phyloP scores from a whole-genome alignment of 2,329 filamentous ascomycete species.

The Lachnellula subtilissima region DNA sequence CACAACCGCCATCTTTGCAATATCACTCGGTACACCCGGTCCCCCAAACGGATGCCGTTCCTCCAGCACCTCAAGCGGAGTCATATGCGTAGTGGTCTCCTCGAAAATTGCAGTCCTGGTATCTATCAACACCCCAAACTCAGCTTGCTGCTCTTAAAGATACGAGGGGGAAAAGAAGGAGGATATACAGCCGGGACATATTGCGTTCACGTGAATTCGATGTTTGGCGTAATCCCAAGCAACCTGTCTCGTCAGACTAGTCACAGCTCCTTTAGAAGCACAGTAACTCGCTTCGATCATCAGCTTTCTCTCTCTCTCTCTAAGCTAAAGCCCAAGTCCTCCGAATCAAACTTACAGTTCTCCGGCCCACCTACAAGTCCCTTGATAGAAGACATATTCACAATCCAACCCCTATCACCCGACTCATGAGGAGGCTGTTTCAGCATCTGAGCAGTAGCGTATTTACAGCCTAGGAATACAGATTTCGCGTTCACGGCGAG shows the following conservation, averaged over 20 bases:
- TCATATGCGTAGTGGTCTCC: slow-evolving; percentile 1
- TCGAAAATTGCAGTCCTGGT: slow-evolving; percentile 13
- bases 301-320: not conserved
- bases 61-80: slow-evolving; percentile 1
- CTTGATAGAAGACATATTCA: slow-evolving; percentile 43
- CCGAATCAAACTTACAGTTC: slow-evolving; percentile 22
- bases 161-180: not conserved
- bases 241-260: slow-evolving; percentile 44
- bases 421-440: slow-evolving; percentile 37
- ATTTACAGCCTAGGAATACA: slow-evolving; percentile 41
- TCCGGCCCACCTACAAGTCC: slow-evolving; percentile 34
- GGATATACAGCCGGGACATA: slow-evolving; percentile 45
- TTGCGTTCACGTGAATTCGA: slow-evolving; percentile 48
- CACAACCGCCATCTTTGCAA: slow-evolving; percentile 9
- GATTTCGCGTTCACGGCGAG: slow-evolving; percentile 37
- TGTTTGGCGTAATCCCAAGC: slow-evolving; percentile 45
- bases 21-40: slow-evolving; percentile 5
- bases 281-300: slow-evolving; percentile 36
- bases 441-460: slow-evolving; percentile 45
- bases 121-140: not conserved
- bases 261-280: slow-evolving; percentile 46
- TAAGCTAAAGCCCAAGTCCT: not conserved
- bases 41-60: slow-evolving; percentile 7
- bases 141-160: not conserved
- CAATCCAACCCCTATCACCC: slow-evolving; percentile 45